These are phyloP conservation scores for Leptomonas seymouri DNA, from an alignment of 208 protist species.

Conservation along the genomic window DNA sequence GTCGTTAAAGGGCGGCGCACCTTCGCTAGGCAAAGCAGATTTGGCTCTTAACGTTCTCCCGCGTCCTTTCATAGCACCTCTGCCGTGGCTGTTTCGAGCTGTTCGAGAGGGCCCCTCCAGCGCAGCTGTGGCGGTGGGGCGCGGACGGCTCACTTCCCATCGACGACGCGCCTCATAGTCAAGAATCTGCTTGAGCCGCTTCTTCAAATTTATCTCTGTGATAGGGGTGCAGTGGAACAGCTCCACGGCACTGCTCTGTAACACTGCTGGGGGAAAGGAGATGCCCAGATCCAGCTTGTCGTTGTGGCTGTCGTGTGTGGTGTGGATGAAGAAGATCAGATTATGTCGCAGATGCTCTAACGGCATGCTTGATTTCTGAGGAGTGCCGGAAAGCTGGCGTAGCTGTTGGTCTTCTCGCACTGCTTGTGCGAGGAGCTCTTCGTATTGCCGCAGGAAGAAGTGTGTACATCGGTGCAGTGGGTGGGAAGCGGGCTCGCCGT, in stretches of 20 bases:
- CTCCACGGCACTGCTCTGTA: slow-evolving; percentile 47
- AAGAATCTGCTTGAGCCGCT: slow-evolving; percentile 53
- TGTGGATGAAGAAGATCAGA: slow-evolving; percentile 78
- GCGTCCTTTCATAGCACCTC: not conserved
- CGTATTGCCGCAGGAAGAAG: slow-evolving; percentile 66
- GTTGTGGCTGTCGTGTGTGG: slow-evolving; percentile 86
- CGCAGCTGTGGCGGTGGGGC: not conserved
- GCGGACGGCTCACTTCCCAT: not conserved
- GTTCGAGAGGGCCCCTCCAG: not conserved
- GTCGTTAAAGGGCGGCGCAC: not conserved
- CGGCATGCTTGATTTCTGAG: not conserved
- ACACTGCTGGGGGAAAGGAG: slow-evolving; percentile 46
- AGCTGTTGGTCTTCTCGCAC: slow-evolving; percentile 11
- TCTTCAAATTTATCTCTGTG: slow-evolving; percentile 65
- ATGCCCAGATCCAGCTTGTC: slow-evolving; percentile 65
- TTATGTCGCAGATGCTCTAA: slow-evolving; percentile 45
- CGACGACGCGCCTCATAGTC: slow-evolving; percentile 17
- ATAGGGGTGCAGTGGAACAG: slow-evolving; percentile 81
- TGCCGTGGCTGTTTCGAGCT: not conserved
- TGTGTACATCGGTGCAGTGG: slow-evolving; percentile 46
- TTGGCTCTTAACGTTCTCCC: not conserved
- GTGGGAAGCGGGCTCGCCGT: slow-evolving; percentile 61
- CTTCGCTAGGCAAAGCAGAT: not conserved
- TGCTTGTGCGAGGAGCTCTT: slow-evolving; percentile 19
- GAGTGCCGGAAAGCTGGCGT: not conserved